A percentile compares a stretch with the other conserved stretches of the same genome.
These are phyloP conservation scores for Flaveria ramosissima DNA, from an alignment of 129 eudicot genomes.

Conservation along the genomic window DNA sequence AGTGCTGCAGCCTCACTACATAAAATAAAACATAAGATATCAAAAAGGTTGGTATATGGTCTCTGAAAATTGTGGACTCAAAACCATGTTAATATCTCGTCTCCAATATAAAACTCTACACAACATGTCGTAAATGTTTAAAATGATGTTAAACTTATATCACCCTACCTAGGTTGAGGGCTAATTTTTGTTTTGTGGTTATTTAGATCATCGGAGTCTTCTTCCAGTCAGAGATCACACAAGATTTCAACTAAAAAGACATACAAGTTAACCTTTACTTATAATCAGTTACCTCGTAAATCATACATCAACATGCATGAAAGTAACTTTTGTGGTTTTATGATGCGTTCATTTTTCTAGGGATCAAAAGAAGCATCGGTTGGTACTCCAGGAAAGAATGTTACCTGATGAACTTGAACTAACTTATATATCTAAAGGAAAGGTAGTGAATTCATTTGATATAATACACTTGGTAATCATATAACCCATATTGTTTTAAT, in stretches of 20 bases:
- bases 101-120: neutral
- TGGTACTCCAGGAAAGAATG: conserved; percentile 60
- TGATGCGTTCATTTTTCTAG: conserved; percentile 37
- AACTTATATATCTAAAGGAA: conserved; percentile 58
- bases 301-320: conserved; percentile 20
- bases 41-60: conserved; percentile 35
- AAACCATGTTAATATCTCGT: neutral
- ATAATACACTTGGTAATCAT: neutral
- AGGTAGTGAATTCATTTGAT: conserved; percentile 41
- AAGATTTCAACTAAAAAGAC: conserved; percentile 34
- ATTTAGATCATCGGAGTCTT: conserved; percentile 49
- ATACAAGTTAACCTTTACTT: conserved; percentile 46
- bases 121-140: neutral
- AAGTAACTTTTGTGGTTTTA: conserved; percentile 18
- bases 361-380: conserved; percentile 62
- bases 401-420: conserved; percentile 69
- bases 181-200: conserved; percentile 7
- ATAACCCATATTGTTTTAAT: conserved; percentile 8
- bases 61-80: neutral
- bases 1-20: conserved; percentile 9
- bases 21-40: conserved; percentile 24
- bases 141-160: conserved; percentile 1
- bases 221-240: conserved; percentile 29
- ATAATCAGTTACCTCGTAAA: neutral
- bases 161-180: neutral